Evolutionary conservation across 306 rosid genomes (phyloP).

Genomic region (Cicer bijugum): DNA sequence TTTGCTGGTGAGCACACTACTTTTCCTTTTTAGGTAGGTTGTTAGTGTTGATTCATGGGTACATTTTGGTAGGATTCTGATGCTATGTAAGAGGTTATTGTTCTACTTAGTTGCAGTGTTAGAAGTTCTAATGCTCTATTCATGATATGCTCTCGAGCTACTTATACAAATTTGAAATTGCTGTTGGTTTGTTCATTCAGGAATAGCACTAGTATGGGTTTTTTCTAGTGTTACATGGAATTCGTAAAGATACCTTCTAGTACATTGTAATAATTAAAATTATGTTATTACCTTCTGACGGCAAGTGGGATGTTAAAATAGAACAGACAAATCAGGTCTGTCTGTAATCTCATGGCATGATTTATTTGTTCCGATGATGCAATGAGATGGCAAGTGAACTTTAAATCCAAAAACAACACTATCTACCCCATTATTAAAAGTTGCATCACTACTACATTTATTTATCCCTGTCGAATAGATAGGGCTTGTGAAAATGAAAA

Average conservation of each 20-base stretch:
- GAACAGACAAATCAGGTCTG: background rate
- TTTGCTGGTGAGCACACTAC: conserved; percentile 74
- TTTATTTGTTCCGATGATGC: conserved; percentile 33
- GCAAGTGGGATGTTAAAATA: background rate
- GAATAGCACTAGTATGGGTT: conserved; percentile 22
- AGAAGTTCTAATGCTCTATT: conserved; percentile 28
- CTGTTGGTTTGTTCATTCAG: conserved; percentile 26
- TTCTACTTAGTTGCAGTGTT: conserved; percentile 31
- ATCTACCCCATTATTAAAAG: conserved; percentile 24
- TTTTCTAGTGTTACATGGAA: conserved; percentile 10
- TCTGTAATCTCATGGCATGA: conserved; percentile 20
- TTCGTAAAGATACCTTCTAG: background rate
- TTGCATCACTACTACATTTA: conserved; percentile 31
- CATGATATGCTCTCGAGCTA: conserved; percentile 22
- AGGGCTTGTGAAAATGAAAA: conserved; percentile 20
- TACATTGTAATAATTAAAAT: conserved; percentile 6
- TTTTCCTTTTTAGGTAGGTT: conserved; percentile 57
- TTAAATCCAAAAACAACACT: conserved; percentile 24
- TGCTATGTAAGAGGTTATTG: conserved; percentile 37
- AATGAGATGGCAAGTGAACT: conserved; percentile 3
- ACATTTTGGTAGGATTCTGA: conserved; percentile 31
- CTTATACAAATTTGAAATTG: conserved; percentile 18
- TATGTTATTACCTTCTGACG: conserved; percentile 20
- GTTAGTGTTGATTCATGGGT: conserved; percentile 39
- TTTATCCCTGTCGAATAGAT: conserved; percentile 23